Conservation (phyloP, 257 asterid species). For the Leptodermis oblonga region DNA sequence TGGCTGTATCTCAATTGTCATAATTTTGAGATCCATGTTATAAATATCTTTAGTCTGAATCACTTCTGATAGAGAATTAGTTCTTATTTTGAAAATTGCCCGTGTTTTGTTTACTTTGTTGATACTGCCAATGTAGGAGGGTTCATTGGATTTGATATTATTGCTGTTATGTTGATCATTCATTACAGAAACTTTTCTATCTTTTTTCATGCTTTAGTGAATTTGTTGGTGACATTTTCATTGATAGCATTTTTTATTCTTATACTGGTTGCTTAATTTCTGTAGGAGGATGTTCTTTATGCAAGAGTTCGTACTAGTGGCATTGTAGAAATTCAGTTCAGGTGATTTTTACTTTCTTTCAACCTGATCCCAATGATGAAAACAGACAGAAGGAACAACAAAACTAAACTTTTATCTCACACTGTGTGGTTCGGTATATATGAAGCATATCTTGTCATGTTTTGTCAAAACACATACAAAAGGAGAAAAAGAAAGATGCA, state of each 20-base stretch:
- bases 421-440: background rate
- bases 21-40: background rate
- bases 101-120: background rate
- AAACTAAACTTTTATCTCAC: background rate
- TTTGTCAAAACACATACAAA: background rate
- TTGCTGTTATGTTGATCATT: background rate
- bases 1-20: background rate
- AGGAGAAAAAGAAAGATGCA: background rate
- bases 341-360: constrained; percentile 47
- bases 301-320: constrained; percentile 99
- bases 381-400: background rate
- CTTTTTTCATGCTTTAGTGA: background rate
- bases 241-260: background rate
- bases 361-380: background rate
- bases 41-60: background rate
- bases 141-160: background rate
- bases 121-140: background rate
- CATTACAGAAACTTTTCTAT: background rate
- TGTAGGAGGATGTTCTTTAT: constrained; percentile 90
- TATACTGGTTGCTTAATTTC: constrained; percentile 20
- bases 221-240: background rate
- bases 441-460: background rate
- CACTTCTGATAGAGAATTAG: background rate
- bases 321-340: constrained; percentile 97
- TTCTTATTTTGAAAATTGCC: background rate